Evolutionary conservation across 2,329 filamentous ascomycete genomes (phyloP).

Genomic region (Pyricularia pennisetigena): DNA sequence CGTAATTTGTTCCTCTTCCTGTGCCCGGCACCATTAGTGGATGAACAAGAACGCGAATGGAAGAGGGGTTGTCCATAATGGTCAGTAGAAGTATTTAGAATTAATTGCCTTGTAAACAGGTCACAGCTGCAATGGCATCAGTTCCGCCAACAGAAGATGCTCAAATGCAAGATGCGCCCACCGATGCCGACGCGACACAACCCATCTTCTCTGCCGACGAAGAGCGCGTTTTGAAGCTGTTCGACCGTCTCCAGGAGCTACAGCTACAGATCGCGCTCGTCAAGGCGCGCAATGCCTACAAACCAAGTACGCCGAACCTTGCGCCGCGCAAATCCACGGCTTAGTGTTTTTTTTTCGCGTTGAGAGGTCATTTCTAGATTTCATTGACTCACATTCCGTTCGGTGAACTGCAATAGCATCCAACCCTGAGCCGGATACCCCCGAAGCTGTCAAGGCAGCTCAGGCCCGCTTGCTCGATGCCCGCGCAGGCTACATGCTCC

Average conservation of each 20-base stretch:
- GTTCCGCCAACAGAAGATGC: neutral
- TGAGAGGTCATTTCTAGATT: neutral
- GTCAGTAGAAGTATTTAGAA: neutral
- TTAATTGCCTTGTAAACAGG: neutral
- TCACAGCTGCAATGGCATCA: slow-evolving; percentile 3
- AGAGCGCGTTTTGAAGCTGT: slow-evolving; percentile 54
- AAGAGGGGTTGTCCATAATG: neutral
- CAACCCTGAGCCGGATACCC: neutral
- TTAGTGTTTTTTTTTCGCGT: neutral
- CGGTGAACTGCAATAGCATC: slow-evolving; percentile 6
- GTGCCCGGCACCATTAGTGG: neutral
- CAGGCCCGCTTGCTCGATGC: slow-evolving; percentile 61
- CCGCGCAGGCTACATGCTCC: slow-evolving; percentile 58
- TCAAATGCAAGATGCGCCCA: neutral
- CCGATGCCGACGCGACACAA: slow-evolving; percentile 10
- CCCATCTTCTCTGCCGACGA: slow-evolving; percentile 58
- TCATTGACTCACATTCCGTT: neutral
- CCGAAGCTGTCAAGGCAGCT: slow-evolving; percentile 42
- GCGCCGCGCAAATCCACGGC: neutral
- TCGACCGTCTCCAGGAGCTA: slow-evolving; percentile 62
- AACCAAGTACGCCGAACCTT: neutral
- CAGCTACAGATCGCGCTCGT: slow-evolving; percentile 63
- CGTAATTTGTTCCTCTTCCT: neutral
- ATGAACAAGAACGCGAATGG: neutral
- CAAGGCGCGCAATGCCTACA: slow-evolving; percentile 28